Base-by-base conservation (phyloP, 1,139 yeast genomes). In the Zygosaccharomyces pseudobailii region DNA sequence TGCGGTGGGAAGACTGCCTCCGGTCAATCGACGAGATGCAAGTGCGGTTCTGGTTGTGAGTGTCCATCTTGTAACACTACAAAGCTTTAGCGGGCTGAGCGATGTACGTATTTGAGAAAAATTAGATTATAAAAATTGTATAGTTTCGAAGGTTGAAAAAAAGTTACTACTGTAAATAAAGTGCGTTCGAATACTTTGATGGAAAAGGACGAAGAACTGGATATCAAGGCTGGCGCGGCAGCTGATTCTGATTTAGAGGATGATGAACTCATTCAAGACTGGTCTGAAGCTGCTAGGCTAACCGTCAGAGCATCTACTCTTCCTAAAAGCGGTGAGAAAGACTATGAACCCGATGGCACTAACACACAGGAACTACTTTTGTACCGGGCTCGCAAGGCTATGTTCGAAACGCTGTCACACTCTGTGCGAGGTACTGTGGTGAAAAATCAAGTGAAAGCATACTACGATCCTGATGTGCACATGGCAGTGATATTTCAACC, bases 281-380 rank as follows among this genome's bases (percentile, higher is more conserved):
- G 94, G 92, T 70, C 80, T 34, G 61, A 55, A 21, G 48, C 65
- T 9, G 56, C 66, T 32, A 57, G 52, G 51, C 35, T 59, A 36
- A 55, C 64, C 24, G 57, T 55, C 36, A 61, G 59, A 33, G 56
- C 61, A 7, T 55, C 60, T 25, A 54, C 61, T 1, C 59, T 79
- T n/a, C 85, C 84, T 2, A 79, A 76, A 53, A 70, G 92, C 52
- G 96, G 96, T 2, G 92, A 82, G 50, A 90, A 90, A 64, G 96
- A 87, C 55, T 85, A 82, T 56, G 95, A 82, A 51, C 96, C 95
- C 0, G 92, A 84, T 64, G 88, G 90, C 0, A 83, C 94, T 0
- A 61, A 66, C 3, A 70, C 76, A 22, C 97, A 90, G 65, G 62
- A 61, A 2, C 58, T 67, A 5, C 70, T 74, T 19, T 70, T 90